Evolutionary conservation across 2,329 filamentous ascomycete species (phyloP).

Genomic region (Botrytis byssoidea): DNA sequence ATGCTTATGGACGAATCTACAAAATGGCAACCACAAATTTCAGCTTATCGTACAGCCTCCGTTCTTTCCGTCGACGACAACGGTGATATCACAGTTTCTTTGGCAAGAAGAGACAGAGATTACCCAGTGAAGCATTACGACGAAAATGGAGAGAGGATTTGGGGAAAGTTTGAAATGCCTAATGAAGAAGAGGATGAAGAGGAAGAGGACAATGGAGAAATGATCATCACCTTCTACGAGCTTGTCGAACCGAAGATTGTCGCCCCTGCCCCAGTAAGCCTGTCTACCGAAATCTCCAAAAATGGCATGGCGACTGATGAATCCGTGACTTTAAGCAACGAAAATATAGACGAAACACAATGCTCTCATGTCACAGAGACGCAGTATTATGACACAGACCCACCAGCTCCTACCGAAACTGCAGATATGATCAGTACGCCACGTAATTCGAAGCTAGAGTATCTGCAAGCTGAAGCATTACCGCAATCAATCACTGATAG

Average conservation of each 20-base stretch:
- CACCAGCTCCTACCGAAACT: slow-evolving; percentile 2
- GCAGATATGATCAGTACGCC: not conserved
- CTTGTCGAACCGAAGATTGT: slow-evolving; percentile 68
- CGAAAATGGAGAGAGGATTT: slow-evolving; percentile 68
- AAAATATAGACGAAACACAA: slow-evolving; percentile 25
- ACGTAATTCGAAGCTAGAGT: not conserved
- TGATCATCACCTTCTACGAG: slow-evolving; percentile 59
- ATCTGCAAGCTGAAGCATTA: slow-evolving; percentile 32
- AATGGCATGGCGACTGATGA: slow-evolving; percentile 17
- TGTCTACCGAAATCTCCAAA: slow-evolving; percentile 18
- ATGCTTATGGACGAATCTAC: slow-evolving; percentile 60
- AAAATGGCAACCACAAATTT: slow-evolving; percentile 64
- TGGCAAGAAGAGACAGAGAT: slow-evolving; percentile 68
- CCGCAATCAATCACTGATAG: slow-evolving; percentile 30
- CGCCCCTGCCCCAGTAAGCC: slow-evolving; percentile 42
- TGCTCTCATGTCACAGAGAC: slow-evolving; percentile 36
- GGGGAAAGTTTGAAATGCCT: slow-evolving; percentile 75
- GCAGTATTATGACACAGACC: slow-evolving; percentile 26
- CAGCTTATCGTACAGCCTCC: slow-evolving; percentile 62
- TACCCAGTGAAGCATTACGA: slow-evolving; percentile 60
- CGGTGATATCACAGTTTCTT: slow-evolving; percentile 55
- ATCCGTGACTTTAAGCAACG: slow-evolving; percentile 14
- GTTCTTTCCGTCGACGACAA: slow-evolving; percentile 56
- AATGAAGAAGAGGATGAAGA: slow-evolving; percentile 58
- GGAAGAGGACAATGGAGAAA: slow-evolving; percentile 57